phyloP scores from a whole-genome alignment of 768 basidiomycete genomes.

The Xerocomellus dryophilus region DNA sequence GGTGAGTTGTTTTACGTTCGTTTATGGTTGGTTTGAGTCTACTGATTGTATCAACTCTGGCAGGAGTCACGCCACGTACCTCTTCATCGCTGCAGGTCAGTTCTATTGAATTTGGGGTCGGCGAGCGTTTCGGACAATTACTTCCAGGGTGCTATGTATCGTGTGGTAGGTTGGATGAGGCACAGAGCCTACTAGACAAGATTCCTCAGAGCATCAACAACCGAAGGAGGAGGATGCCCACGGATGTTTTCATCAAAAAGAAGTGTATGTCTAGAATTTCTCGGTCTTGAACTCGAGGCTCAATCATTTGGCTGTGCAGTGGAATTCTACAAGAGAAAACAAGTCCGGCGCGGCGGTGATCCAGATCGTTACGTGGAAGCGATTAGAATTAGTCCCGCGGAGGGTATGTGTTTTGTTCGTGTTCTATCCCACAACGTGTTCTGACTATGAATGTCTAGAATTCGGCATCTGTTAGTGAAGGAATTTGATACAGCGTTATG shows the following conservation, averaged over 20 bases:
- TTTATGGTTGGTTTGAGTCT: background rate
- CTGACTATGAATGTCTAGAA: slow-evolving; percentile 40
- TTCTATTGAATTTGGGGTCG: background rate
- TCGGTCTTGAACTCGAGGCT: background rate
- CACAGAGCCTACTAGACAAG: slow-evolving; percentile 57
- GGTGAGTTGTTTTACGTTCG: slow-evolving; percentile 40
- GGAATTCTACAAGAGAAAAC: slow-evolving; percentile 71
- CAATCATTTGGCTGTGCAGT: slow-evolving; percentile 41
- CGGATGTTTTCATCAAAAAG: slow-evolving; percentile 75
- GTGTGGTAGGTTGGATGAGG: slow-evolving; percentile 50
- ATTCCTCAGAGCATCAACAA: slow-evolving; percentile 60
- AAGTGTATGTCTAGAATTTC: slow-evolving; percentile 47
- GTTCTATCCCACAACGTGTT: background rate
- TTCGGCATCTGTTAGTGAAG: slow-evolving; percentile 60
- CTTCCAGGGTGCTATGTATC: slow-evolving; percentile 59
- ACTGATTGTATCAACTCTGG: background rate
- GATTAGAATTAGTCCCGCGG: slow-evolving; percentile 66
- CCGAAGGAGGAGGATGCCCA: slow-evolving; percentile 67
- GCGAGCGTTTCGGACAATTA: background rate
- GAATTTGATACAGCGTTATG: background rate
- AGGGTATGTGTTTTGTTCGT: slow-evolving; percentile 45
- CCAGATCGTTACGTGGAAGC: slow-evolving; percentile 48
- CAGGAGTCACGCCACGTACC: slow-evolving; percentile 79
- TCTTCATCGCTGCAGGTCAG: slow-evolving; percentile 68
- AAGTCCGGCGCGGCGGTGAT: slow-evolving; percentile 50